Conservation (phyloP, 1,284 basidiomycete genomes). For the Hymenochaete sp. region DNA sequence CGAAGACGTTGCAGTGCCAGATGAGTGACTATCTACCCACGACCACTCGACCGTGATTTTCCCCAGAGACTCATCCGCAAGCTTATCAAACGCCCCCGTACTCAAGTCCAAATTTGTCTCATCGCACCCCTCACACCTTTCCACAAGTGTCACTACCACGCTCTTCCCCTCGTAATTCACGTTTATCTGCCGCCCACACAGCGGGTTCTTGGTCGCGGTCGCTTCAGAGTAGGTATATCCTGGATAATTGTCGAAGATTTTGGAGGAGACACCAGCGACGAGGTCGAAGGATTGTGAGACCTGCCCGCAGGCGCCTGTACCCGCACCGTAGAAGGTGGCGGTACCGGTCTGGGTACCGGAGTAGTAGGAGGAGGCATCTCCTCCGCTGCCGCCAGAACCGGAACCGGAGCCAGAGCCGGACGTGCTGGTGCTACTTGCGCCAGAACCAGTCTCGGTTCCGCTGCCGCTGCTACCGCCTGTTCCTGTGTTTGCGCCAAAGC, state of each 20-base stretch:
- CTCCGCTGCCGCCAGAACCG: background rate
- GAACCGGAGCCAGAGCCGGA: background rate
- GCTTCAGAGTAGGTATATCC: conserved; percentile 21
- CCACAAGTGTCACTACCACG: conserved; percentile 23
- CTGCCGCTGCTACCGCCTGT: background rate
- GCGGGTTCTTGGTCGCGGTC: conserved; percentile 25
- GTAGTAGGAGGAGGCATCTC: conserved; percentile 1
- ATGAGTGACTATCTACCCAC: background rate
- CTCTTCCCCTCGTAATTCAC: conserved; percentile 23
- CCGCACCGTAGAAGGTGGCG: conserved; percentile 27
- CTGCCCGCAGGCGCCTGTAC: conserved; percentile 37
- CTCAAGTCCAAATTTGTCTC: conserved; percentile 22
- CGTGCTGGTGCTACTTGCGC: background rate
- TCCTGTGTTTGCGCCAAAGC: too few relatives aligned
- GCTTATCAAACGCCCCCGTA: conserved; percentile 21
- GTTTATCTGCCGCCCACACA: conserved; percentile 26
- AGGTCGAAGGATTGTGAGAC: conserved; percentile 31
- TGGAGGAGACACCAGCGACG: conserved; percentile 33
- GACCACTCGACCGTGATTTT: conserved; percentile 11
- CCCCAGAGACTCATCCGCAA: conserved; percentile 16
- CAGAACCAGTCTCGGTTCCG: background rate
- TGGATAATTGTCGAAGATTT: conserved; percentile 34
- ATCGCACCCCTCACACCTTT: conserved; percentile 20
- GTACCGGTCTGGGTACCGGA: conserved; percentile 7
- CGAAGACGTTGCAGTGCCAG: background rate